Evolutionary conservation across 1,139 yeast species (phyloP).

Genomic region (Suhomyces terraborum): DNA sequence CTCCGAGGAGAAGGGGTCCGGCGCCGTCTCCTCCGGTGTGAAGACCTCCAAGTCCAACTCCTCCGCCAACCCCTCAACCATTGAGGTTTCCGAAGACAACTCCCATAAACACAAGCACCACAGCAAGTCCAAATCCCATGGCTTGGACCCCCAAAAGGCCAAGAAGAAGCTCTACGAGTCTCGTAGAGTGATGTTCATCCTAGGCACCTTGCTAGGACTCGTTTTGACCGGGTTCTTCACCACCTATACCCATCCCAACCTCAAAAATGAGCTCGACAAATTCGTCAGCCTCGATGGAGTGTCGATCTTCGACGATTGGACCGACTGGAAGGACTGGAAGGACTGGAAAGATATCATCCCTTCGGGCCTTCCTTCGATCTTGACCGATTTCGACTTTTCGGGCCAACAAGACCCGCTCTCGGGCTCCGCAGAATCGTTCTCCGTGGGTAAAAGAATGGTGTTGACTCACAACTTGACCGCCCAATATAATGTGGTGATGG

Average conservation of each 20-base stretch:
- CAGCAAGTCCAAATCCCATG: slow-evolving; percentile 6
- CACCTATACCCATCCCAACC: slow-evolving; percentile 42
- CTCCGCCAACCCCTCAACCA: not conserved
- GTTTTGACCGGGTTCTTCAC: slow-evolving; percentile 66
- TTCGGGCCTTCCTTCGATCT: slow-evolving; percentile 56
- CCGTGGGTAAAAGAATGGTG: slow-evolving; percentile 74
- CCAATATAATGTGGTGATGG: slow-evolving; percentile 81
- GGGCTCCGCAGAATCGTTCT: slow-evolving; percentile 78
- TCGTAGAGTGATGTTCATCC: slow-evolving; percentile 48
- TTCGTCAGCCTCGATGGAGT: slow-evolving; percentile 56
- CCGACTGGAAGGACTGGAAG: slow-evolving; percentile 38
- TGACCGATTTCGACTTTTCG: slow-evolving; percentile 53
- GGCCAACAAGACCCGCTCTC: slow-evolving; percentile 35
- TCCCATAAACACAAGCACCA: not conserved
- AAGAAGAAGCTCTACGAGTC: slow-evolving; percentile 33
- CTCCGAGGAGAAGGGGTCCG: not conserved
- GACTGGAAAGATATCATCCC: slow-evolving; percentile 71
- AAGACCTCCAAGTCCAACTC: not conserved
- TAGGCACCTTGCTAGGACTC: slow-evolving; percentile 73
- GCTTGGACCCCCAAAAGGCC: slow-evolving; percentile 5
- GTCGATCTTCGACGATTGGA: slow-evolving; percentile 29
- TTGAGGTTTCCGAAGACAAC: not conserved
- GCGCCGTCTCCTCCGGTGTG: not conserved
- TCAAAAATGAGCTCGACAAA: slow-evolving; percentile 51
- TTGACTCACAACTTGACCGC: slow-evolving; percentile 52